A percentile compares a stretch with the other conserved stretches of the same genome.
phyloP scores from a whole-genome alignment of 768 basidiomycete species.

The Boletus sp. region DNA sequence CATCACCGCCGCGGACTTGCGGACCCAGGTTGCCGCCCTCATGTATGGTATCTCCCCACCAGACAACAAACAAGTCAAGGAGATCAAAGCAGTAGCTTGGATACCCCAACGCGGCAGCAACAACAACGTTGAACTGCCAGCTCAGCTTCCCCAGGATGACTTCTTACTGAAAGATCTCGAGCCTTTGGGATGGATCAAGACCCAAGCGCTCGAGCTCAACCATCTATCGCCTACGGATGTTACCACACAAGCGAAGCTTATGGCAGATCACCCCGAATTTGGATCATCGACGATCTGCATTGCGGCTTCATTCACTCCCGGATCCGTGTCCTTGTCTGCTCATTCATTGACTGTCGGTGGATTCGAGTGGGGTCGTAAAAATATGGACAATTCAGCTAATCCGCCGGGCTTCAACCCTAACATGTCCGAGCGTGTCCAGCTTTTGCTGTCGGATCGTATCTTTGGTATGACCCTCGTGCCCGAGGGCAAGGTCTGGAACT shows the following conservation, averaged over 20 bases:
- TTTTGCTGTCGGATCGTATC: conserved; percentile 91
- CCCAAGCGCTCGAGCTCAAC: conserved; percentile 87
- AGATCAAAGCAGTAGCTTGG: conserved; percentile 97
- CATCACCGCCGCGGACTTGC: conserved; percentile 87
- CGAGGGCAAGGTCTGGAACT: conserved; percentile 95
- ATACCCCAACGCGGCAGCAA: conserved; percentile 97
- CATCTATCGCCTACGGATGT: conserved; percentile 93
- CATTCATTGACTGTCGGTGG: conserved; percentile 88
- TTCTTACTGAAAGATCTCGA: conserved; percentile 94
- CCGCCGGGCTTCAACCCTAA: conserved; percentile 96
- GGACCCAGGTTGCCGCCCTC: conserved; percentile 94
- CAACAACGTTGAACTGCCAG: conserved; percentile 88
- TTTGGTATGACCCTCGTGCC: conserved; percentile 94
- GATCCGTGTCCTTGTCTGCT: conserved; percentile 92
- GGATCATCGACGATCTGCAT: conserved; percentile 91
- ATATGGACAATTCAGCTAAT: conserved; percentile 78
- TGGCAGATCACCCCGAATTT: conserved; percentile 96
- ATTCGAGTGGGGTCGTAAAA: conserved; percentile 98
- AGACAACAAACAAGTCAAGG: conserved; percentile 98
- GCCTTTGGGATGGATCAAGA: conserved; percentile 95
- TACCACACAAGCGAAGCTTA: conserved; percentile 91
- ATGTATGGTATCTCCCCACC: conserved; percentile 90
- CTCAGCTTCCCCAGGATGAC: conserved; percentile 89
- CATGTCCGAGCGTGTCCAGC: conserved; percentile 94
- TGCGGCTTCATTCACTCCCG: conserved; percentile 95